phyloP scores from a whole-genome alignment of 2,329 filamentous ascomycete genomes.

The Metarhizium album region DNA sequence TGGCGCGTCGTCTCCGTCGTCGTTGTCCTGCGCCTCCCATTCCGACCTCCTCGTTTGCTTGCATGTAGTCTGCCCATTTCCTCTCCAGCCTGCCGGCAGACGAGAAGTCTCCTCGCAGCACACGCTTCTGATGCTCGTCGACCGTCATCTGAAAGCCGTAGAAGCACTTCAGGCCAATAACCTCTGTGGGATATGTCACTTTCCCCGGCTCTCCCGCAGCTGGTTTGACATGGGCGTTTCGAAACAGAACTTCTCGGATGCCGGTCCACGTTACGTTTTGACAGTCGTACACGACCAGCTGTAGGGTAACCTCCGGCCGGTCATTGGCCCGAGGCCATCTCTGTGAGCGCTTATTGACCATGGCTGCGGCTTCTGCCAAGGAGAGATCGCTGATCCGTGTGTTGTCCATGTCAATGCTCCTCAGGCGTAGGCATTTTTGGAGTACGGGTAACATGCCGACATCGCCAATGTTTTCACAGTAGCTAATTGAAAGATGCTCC shows the following conservation, averaged over 20 bases:
- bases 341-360: constrained; percentile 55
- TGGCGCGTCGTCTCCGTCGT: constrained; percentile 62
- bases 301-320: constrained; percentile 51
- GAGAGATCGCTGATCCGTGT: constrained; percentile 81
- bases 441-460: constrained; percentile 73
- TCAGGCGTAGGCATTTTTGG: constrained; percentile 59
- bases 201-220: constrained; percentile 27
- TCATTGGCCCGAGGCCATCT: constrained; percentile 28
- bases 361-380: constrained; percentile 73
- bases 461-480: constrained; percentile 80
- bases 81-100: constrained; percentile 71
- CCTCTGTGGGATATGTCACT: constrained; percentile 58
- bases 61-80: constrained; percentile 93
- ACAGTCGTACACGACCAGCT: constrained; percentile 82
- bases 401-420: constrained; percentile 80
- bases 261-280: constrained; percentile 88
- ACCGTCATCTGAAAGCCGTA: constrained; percentile 94
- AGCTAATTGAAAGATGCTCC: constrained; percentile 77
- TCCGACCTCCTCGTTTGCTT: constrained; percentile 76
- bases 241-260: constrained; percentile 72
- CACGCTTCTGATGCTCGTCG: constrained; percentile 82
- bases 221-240: constrained; percentile 65
- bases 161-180: constrained; percentile 84
- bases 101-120: constrained; percentile 63
- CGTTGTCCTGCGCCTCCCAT: constrained; percentile 54